Evolutionary conservation across 345 rosid genomes (phyloP).

Genomic region (Cochlearia excelsa): DNA sequence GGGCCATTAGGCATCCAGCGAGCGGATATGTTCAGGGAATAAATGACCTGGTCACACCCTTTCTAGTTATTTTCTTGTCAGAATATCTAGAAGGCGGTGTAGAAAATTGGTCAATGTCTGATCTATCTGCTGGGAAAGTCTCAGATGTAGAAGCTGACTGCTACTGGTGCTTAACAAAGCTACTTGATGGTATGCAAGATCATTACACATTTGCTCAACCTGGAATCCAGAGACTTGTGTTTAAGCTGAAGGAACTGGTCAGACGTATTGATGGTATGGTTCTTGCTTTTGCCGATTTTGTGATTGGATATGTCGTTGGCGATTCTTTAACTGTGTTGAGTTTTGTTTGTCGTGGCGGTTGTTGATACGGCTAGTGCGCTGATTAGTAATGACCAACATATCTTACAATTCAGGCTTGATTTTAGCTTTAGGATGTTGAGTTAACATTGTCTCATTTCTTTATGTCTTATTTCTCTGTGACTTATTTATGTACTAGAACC

Average conservation of each 20-base stretch:
- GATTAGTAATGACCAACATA: background rate
- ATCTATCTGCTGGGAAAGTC: constrained; percentile 60
- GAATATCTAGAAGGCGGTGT: constrained; percentile 82
- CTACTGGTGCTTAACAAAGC: constrained; percentile 95
- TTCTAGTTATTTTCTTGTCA: constrained; percentile 86
- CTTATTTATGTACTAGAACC: constrained; percentile 55
- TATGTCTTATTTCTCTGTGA: background rate
- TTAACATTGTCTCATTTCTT: constrained; percentile 17
- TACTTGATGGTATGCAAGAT: constrained; percentile 99
- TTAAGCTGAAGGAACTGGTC: constrained; percentile 93
- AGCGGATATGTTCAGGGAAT: constrained; percentile 99
- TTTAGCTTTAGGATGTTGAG: constrained; percentile 4
- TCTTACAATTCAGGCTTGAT: background rate
- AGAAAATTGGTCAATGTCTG: constrained; percentile 71
- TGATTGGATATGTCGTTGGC: constrained; percentile 8
- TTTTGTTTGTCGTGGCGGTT: background rate
- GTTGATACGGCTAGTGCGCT: background rate
- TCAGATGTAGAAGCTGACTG: constrained; percentile 90
- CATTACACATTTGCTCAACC: constrained; percentile 99
- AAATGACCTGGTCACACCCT: constrained; percentile 97
- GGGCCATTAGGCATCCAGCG: constrained; percentile 99
- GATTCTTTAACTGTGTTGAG: constrained; percentile 4
- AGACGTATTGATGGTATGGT: constrained; percentile 87
- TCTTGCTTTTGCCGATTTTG: constrained; percentile 8
- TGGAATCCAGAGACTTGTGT: constrained; percentile 98